Conservation (phyloP, 139 green algal genomes). For the Eudorina sp. region DNA sequence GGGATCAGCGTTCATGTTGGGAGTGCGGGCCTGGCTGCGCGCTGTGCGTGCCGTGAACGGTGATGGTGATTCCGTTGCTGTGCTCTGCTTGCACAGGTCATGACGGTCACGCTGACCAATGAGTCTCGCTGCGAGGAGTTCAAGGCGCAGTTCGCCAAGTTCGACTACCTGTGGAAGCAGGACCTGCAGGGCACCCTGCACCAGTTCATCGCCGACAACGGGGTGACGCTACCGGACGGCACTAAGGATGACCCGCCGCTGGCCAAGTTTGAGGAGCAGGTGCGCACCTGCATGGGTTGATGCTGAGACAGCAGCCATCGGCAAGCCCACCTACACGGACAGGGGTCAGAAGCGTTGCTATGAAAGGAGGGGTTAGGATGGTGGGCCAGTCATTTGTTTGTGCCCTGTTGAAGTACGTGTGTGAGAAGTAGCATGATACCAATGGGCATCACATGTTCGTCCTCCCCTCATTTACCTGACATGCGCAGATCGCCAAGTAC, state of each 20-base stretch:
- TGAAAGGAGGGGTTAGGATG: no score
- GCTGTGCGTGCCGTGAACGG: no score
- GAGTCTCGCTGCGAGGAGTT: slow-evolving; percentile 84
- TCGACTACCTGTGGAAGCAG: slow-evolving; percentile 87
- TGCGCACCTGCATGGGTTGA: slow-evolving; percentile 7
- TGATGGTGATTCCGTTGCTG: no score
- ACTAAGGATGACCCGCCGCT: slow-evolving; percentile 79
- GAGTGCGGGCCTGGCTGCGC: neutral
- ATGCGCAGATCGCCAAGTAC: slow-evolving; percentile 65
- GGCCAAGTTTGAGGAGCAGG: slow-evolving; percentile 82
- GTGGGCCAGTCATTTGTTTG: no score
- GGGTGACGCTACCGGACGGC: slow-evolving; percentile 64
- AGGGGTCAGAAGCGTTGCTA: no score
- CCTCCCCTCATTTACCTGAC: neutral
- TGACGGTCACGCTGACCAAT: slow-evolving; percentile 76
- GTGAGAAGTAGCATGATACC: no score
- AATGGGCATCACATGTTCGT: no score
- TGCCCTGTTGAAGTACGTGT: no score
- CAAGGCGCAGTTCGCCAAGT: slow-evolving; percentile 79
- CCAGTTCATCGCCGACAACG: slow-evolving; percentile 39
- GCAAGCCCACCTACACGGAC: no score
- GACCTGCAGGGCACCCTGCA: slow-evolving; percentile 77
- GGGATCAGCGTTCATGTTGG: no score
- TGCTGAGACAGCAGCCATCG: no score
- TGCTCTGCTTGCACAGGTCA: slow-evolving; percentile 50